phyloP scores from a whole-genome alignment of 106 monocot species.

The Apostasia ramifera region DNA sequence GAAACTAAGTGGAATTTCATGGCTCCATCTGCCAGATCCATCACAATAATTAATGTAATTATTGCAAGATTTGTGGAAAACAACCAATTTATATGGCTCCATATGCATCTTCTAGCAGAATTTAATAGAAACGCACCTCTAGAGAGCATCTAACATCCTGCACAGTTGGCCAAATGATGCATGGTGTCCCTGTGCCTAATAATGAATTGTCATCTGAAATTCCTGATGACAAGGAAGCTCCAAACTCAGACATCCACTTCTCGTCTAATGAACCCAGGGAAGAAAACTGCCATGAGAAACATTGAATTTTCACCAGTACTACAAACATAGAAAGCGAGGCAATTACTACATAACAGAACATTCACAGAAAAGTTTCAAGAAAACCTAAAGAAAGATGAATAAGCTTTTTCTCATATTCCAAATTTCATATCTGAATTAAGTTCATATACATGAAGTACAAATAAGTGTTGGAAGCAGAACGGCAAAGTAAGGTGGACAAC shows the following conservation, averaged over 20 bases:
- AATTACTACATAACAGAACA: no score
- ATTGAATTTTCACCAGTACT: not conserved
- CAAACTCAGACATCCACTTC: conserved; percentile 84
- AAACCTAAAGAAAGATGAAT: no score
- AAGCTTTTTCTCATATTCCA: no score
- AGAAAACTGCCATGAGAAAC: conserved; percentile 64
- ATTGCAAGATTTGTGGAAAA: not conserved
- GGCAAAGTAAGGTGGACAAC: no score
- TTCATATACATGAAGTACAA: no score
- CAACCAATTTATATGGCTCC: not conserved
- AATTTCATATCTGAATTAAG: no score
- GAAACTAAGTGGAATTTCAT: not conserved
- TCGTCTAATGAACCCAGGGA: conserved; percentile 94
- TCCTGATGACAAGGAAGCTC: conserved; percentile 65
- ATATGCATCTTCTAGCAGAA: no score
- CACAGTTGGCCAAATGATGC: conserved; percentile 90
- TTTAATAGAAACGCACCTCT: conserved; percentile 47
- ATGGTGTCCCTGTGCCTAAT: conserved; percentile 62
- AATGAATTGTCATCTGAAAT: conserved; percentile 45
- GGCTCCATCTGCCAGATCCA: not conserved
- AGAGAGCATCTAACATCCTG: conserved; percentile 93
- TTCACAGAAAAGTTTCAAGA: no score
- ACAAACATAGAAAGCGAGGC: not conserved
- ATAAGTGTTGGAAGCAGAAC: no score
- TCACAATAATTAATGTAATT: not conserved